phyloP scores from a whole-genome alignment of 352 stramenopile genomes.

The Phytophthora quininea region DNA sequence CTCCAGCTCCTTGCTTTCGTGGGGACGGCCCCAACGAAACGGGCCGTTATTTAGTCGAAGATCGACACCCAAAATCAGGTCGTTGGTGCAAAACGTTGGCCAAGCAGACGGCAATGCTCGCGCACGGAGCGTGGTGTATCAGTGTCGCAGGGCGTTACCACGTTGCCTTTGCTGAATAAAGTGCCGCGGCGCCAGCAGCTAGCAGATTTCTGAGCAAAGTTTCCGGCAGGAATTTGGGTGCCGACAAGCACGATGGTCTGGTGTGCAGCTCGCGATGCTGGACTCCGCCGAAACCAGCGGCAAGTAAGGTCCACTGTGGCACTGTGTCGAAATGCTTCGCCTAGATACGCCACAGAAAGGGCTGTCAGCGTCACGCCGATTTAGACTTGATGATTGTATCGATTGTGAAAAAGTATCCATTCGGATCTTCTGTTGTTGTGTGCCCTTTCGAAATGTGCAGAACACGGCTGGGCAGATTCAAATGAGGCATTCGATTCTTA shows the following conservation, averaged over 20 bases:
- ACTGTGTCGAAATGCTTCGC: too few relatives aligned
- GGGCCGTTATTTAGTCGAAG: conserved; percentile 16
- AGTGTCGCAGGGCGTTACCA: neutral
- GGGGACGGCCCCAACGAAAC: conserved; percentile 24
- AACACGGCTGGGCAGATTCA: neutral
- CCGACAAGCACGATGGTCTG: too few relatives aligned
- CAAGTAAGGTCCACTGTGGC: too few relatives aligned
- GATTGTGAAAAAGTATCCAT: neutral
- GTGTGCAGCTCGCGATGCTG: too few relatives aligned
- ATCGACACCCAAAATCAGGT: neutral
- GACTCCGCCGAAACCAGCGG: too few relatives aligned
- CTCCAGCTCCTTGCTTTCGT: conserved; percentile 12
- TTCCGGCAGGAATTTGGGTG: neutral
- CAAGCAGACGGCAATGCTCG: neutral
- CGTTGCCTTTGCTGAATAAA: neutral
- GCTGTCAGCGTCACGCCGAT: neutral
- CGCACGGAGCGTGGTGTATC: neutral
- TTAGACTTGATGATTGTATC: neutral
- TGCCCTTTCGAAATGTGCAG: neutral
- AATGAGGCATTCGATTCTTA: neutral
- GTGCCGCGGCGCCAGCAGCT: neutral
- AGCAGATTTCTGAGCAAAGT: neutral
- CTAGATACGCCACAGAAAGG: neutral
- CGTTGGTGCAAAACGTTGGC: neutral
- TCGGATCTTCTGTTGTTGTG: neutral